Conservation (phyloP, 495 filamentous ascomycete species). For the Talaromyces trachyspermus region DNA sequence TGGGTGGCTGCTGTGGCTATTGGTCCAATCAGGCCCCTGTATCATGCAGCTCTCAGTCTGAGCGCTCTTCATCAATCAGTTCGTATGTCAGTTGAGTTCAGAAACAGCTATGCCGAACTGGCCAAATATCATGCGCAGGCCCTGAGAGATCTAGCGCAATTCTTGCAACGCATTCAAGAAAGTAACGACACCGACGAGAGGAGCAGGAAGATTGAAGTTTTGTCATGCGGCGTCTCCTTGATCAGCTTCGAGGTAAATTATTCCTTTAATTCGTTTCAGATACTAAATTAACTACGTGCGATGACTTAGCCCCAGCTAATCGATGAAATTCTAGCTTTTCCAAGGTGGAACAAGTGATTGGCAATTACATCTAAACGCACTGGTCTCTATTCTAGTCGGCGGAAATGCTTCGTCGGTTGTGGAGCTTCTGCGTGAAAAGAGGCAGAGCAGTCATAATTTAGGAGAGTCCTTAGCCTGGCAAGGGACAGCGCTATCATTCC, state of each 20-base stretch:
- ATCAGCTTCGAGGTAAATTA: constrained; percentile 1
- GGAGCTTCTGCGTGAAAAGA: neutral
- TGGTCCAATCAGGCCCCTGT: constrained; percentile 2
- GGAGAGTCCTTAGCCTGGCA: neutral
- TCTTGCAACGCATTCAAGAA: neutral
- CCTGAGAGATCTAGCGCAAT: neutral
- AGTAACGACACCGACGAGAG: neutral
- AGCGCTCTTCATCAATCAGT: constrained; percentile 4
- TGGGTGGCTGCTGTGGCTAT: constrained; percentile 1
- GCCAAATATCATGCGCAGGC: neutral
- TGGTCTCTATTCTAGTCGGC: neutral
- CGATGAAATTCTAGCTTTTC: neutral
- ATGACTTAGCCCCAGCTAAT: neutral
- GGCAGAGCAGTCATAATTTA: neutral
- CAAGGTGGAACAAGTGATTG: constrained; percentile 3
- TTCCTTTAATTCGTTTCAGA: neutral
- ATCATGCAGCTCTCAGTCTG: constrained; percentile 3
- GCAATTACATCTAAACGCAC: constrained; percentile 1
- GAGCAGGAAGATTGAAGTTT: constrained; percentile 1
- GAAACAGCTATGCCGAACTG: neutral
- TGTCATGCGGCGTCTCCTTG: constrained; percentile 2
- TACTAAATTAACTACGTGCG: too few species aligned
- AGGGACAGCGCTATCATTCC: neutral
- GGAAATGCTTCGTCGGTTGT: neutral
- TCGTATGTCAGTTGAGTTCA: neutral